These are phyloP conservation scores for Fusarium virguliforme DNA, from an alignment of 2,329 filamentous ascomycete genomes.

Conservation along the genomic window DNA sequence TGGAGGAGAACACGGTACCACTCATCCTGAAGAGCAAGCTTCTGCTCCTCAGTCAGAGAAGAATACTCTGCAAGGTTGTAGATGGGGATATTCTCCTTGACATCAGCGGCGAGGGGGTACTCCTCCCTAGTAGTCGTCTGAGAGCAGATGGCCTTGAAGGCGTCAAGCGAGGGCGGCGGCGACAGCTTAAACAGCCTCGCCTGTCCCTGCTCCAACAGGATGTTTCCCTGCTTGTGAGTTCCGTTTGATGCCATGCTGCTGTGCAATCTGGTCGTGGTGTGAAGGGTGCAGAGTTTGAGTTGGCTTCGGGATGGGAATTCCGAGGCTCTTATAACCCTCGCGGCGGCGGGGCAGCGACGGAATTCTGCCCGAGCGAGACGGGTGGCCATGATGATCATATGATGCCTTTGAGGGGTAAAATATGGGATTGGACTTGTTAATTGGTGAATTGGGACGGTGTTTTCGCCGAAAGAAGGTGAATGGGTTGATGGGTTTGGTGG, in stretches of 20 bases:
- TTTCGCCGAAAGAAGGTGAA: neutral
- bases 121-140: conserved; percentile 54
- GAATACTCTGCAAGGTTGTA: conserved; percentile 64
- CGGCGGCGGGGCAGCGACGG: conserved; percentile 20
- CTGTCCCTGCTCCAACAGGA: conserved; percentile 29
- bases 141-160: conserved; percentile 63
- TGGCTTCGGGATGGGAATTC: conserved; percentile 21
- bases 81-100: conserved; percentile 69
- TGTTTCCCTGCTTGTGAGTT: neutral
- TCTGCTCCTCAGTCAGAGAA: conserved; percentile 38
- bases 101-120: conserved; percentile 65
- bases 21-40: conserved; percentile 70
- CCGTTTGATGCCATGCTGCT: conserved; percentile 29
- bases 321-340: conserved; percentile 15
- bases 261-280: neutral
- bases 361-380: conserved; percentile 24
- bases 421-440: neutral
- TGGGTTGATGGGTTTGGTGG: neutral
- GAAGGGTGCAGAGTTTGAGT: neutral
- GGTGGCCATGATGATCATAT: conserved; percentile 1
- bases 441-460: neutral
- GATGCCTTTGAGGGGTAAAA: neutral
- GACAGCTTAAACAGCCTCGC: conserved; percentile 47
- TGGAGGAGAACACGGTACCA: conserved; percentile 71
- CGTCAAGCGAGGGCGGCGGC: conserved; percentile 58